A percentile compares a stretch with the other conserved stretches of the same genome.
These are phyloP conservation scores for Candida insectalens DNA, from an alignment of 805 yeast genomes.

Conservation along the genomic window DNA sequence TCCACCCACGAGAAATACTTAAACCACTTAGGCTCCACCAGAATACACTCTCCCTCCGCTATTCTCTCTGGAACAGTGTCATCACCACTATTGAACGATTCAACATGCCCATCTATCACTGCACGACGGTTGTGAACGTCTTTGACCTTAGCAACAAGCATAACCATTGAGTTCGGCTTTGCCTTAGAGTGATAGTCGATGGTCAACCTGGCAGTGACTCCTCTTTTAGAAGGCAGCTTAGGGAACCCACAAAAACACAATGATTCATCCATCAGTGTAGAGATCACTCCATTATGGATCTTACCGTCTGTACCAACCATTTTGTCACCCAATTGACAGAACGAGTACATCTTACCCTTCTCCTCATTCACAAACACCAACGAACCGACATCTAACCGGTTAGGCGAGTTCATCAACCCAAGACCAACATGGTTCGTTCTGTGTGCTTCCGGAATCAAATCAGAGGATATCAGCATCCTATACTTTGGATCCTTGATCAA, in stretches of 20 bases:
- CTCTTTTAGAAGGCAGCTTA: conserved; percentile 65
- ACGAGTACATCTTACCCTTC: conserved; percentile 46
- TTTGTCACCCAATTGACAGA: conserved; percentile 61
- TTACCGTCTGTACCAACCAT: conserved; percentile 62
- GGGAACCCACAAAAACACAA: conserved; percentile 82
- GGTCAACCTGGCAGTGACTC: conserved; percentile 77
- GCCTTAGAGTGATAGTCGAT: conserved; percentile 56
- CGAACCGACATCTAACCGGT: conserved; percentile 69
- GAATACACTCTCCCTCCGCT: conserved; percentile 58
- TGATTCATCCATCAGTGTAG: conserved; percentile 77
- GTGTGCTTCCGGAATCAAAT: conserved; percentile 49
- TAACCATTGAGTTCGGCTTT: conserved; percentile 51
- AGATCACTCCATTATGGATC: conserved; percentile 72
- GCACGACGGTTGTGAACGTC: conserved; percentile 75
- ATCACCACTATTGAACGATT: conserved; percentile 32
- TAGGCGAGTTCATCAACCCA: conserved; percentile 62
- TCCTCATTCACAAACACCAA: conserved; percentile 44
- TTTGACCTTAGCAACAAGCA: conserved; percentile 56
- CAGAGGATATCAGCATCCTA: conserved; percentile 25
- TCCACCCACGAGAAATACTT: conserved; percentile 50
- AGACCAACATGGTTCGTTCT: conserved; percentile 55
- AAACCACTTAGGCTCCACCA: conserved; percentile 88
- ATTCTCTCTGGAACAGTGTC: conserved; percentile 7
- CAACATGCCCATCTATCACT: conserved; percentile 58
- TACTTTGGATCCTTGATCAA: conserved; percentile 17